phyloP scores from a whole-genome alignment of 2,329 filamentous ascomycete species.

The Epichloe baconii region DNA sequence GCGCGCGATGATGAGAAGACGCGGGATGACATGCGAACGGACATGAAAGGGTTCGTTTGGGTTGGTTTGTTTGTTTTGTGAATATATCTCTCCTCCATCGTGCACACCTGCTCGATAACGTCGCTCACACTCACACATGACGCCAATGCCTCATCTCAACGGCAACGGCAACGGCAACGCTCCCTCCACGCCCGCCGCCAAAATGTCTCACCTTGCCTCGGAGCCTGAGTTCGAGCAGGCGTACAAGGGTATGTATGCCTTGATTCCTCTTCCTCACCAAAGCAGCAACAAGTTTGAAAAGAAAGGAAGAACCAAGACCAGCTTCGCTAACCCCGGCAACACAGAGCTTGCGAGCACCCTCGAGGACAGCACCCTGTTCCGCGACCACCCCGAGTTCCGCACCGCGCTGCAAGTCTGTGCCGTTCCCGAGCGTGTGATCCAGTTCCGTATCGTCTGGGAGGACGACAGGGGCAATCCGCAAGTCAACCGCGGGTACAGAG shows the following conservation, averaged over 20 bases:
- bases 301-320: background rate
- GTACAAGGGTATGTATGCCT: conserved; percentile 61
- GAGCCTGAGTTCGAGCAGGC: conserved; percentile 99
- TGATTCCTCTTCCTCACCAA: background rate
- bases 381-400: conserved; percentile 88
- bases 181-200: conserved; percentile 11
- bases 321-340: background rate
- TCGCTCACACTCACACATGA: background rate
- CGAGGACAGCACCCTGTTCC: conserved; percentile 84
- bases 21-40: background rate
- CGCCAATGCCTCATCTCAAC: conserved; percentile 3
- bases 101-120: no score
- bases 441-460: conserved; percentile 97
- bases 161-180: conserved; percentile 2
- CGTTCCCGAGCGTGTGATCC: conserved; percentile 87
- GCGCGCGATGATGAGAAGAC: background rate
- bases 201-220: conserved; percentile 69
- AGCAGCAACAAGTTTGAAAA: no score
- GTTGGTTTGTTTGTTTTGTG: no score
- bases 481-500: conserved; percentile 89
- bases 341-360: conserved; percentile 88
- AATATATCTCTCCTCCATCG: no score
- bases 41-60: background rate
- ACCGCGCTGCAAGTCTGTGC: conserved; percentile 78
- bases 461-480: conserved; percentile 80